Base-by-base conservation (phyloP, 768 basidiomycete genomes). In the Agrocybe praecox region DNA sequence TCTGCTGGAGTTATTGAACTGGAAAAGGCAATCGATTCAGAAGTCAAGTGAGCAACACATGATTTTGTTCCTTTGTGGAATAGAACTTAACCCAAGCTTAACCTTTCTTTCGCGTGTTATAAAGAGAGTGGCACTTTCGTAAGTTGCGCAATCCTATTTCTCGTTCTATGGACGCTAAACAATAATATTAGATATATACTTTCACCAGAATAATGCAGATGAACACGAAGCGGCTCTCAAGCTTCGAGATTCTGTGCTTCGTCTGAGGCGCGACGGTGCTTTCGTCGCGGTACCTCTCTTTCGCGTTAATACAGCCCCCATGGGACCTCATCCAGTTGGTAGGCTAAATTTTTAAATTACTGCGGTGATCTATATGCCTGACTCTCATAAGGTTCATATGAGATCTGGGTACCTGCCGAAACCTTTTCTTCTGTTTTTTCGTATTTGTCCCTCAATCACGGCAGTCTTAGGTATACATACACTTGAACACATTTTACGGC, bases 91-190 rank as follows among this genome's bases (percentile, higher is more conserved):
- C 48, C 29, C 34, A 22, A 56, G 49, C 43, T 26, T 29, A 40
- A 32, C 53, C 9, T 22, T 32, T n/a, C 0, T 40, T 29, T 29
- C 26, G 26, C 26, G 5, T 4, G 26, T 29, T 29, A 14, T 40
- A 18, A 63, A 89, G 89, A 67, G 89, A 90, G 67, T 90, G 89
- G 89, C 89, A 90, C 65, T 90, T 90, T 65, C 89, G 89, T 89
- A 66, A 63, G 84, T 70, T n/a, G 12, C 32, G 6, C 22, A n/a
- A n/a, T 19, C 43, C 26, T 50, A n/a, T 49, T 34, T 15, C 61
- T 18, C 36, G 26, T 1, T 15, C 57, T 34, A 47, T 42, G 26
- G 36, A 21, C 42, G 17, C 55, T 42, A 43, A 42, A 36, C 34
- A 49, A 18, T 46, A 34, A 21, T n/a, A 15, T 8, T 42, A 91